A percentile compares a stretch with the other conserved stretches of the same genome.
Evolutionary conservation across 192 early-diverging fungal species (phyloP).

Genomic region (Thoreauomyces humboldtii): DNA sequence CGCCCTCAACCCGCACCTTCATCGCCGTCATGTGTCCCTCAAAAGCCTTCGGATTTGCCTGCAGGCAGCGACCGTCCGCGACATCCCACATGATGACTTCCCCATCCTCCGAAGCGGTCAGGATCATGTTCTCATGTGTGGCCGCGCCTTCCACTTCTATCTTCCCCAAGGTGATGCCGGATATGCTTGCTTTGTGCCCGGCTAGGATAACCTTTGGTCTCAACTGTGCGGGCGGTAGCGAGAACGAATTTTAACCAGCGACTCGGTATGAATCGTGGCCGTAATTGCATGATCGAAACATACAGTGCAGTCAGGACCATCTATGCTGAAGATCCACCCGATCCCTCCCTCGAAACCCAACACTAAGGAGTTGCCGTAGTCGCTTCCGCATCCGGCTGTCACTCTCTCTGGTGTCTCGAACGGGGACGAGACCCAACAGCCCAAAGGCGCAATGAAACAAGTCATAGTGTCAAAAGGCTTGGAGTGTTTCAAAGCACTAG

Average conservation of each 20-base stretch:
- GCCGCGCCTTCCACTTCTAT: slow-evolving; percentile 36
- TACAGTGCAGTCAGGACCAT: not conserved
- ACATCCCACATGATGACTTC: slow-evolving; percentile 50
- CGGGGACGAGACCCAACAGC: slow-evolving; percentile 10
- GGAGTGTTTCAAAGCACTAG: too few species aligned
- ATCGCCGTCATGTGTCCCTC: slow-evolving; percentile 20
- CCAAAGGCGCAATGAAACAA: slow-evolving; percentile 12
- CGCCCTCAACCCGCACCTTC: too few species aligned
- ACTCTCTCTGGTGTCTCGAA: not conserved
- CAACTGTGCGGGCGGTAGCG: slow-evolving; percentile 8
- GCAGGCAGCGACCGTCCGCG: slow-evolving; percentile 42
- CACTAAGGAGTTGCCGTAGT: slow-evolving; percentile 11
- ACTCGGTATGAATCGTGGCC: not conserved
- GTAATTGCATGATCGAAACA: not conserved
- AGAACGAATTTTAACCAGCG: not conserved
- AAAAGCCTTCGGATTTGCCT: slow-evolving; percentile 27
- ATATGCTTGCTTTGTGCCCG: slow-evolving; percentile 23
- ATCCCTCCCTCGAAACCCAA: slow-evolving; percentile 14
- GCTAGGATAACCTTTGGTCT: slow-evolving; percentile 26
- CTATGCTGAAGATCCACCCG: slow-evolving; percentile 15
- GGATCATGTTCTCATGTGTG: slow-evolving; percentile 29
- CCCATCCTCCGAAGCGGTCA: slow-evolving; percentile 34
- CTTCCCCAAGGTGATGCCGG: slow-evolving; percentile 29
- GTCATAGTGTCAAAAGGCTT: too few species aligned
- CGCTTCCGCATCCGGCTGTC: not conserved